Evolutionary conservation across 208 protist species (phyloP).

Genomic region (Entamoeba moshkovskii): DNA sequence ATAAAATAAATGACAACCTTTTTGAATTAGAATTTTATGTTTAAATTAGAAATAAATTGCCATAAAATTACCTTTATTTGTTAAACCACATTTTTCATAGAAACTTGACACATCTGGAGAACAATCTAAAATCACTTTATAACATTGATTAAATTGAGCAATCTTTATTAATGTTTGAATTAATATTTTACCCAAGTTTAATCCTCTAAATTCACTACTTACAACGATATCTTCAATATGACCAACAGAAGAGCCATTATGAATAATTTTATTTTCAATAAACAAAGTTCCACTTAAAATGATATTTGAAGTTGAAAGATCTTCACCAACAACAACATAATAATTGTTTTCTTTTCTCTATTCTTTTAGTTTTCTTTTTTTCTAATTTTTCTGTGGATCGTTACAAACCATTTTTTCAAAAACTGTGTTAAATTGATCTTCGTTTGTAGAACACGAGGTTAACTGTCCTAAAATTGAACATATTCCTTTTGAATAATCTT

Average conservation of each 20-base stretch:
- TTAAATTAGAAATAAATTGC: not conserved
- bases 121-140: slow-evolving; percentile 24
- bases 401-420: not conserved
- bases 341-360: not conserved
- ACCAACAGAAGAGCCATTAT: slow-evolving; percentile 3
- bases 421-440: not conserved
- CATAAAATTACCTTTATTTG: not conserved
- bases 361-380: too few relatives aligned
- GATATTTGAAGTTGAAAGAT: not conserved
- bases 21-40: too few relatives aligned
- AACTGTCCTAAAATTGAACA: not conserved
- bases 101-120: not conserved
- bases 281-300: not conserved
- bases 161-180: not conserved
- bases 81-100: slow-evolving; percentile 16
- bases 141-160: not conserved
- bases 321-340: slow-evolving; percentile 18
- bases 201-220: not conserved
- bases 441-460: not conserved
- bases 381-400: too few relatives aligned
- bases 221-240: slow-evolving; percentile 27
- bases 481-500: not conserved
- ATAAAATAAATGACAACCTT: too few relatives aligned
- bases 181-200: not conserved
- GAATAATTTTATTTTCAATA: slow-evolving; percentile 21